Base-by-base conservation (phyloP, 352 stramenopile species). In the Pythium phragmitis region DNA sequence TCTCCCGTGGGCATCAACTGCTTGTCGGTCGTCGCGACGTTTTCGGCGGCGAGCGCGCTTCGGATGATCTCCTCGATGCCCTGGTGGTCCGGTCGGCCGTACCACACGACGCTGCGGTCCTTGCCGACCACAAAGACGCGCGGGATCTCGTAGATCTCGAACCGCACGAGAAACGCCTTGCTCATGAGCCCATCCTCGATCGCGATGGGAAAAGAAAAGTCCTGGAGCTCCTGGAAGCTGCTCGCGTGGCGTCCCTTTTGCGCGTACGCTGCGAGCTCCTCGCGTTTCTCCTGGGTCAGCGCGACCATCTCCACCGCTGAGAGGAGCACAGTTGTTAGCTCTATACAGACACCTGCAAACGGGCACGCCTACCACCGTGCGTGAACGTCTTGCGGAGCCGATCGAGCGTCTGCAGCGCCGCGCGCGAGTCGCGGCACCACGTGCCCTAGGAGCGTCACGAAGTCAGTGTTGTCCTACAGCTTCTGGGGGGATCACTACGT, bases 81-180 rank as follows among this genome's bases (percentile, higher is more conserved):
- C 14, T 74, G 74, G 55, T 52, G 50, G 30, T 57, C 71, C 17
- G 80, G 69, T 17, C 76, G 62, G 39, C 82, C 82, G 52, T 87
- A 83, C 82, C 82, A 91, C 26, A 75, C 23, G 37, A 88, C 79
- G 53, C 46, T 80, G 49, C 76, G 74, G 67, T 77, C 70, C 55
- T 89, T 91, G 53, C 68, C 72, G 17, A 91, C 57, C 36, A 91
- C 67, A 46, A 91, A 89, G 6, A 88, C 36, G 60, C 85, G 68
- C 12, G 82, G 82, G 2, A 89, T 56, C 7, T 72, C 70, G 37
- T 71, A 78, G 36, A 86, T 65, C 50, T 89, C 75, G 56, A 76
- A 87, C n/a, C 80, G 75, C 30, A 91, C 82, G 23, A 91, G 69
- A 65, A 57, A 91, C 78, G 79, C 68, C 69, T 89, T 90, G 76